Evolutionary conservation across 2,329 filamentous ascomycete species (phyloP).

Genomic region (Colletotrichum limetticola): DNA sequence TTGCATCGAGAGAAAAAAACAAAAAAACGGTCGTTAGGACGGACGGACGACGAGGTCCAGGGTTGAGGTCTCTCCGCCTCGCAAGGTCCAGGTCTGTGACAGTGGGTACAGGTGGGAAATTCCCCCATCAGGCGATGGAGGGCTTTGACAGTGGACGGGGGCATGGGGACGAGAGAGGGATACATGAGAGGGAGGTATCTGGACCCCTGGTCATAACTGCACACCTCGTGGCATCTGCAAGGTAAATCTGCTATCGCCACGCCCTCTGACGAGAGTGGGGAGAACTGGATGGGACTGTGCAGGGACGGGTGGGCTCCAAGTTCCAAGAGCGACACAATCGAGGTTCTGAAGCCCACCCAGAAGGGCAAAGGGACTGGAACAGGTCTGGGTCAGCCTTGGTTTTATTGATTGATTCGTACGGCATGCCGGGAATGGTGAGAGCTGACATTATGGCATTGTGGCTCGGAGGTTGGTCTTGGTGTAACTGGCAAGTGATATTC

Average conservation of each 20-base stretch:
- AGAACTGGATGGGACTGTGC: background rate
- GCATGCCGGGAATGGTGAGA: background rate
- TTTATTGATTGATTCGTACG: conserved; percentile 2
- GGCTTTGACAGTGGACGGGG: conserved; percentile 37
- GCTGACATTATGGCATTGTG: background rate
- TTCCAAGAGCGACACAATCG: background rate
- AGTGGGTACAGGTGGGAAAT: conserved; percentile 35
- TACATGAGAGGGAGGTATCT: conserved; percentile 30
- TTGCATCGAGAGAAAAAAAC: conserved; percentile 27
- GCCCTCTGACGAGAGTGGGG: conserved; percentile 16
- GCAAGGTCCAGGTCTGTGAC: conserved; percentile 37
- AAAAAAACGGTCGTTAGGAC: conserved; percentile 36
- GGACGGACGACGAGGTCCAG: conserved; percentile 34
- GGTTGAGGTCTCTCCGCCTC: conserved; percentile 36
- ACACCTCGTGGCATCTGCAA: conserved; percentile 35
- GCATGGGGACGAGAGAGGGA: conserved; percentile 31
- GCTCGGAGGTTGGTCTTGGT: background rate
- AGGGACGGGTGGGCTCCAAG: conserved; percentile 4
- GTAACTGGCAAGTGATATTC: background rate
- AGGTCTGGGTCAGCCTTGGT: background rate
- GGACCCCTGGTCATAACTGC: conserved; percentile 34
- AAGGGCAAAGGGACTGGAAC: conserved; percentile 3
- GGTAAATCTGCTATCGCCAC: conserved; percentile 34
- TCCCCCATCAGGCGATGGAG: conserved; percentile 37
- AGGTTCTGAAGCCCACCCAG: conserved; percentile 4